These are phyloP conservation scores for Silene latifolia DNA, from an alignment of 148 eudicot genomes.

Conservation along the genomic window DNA sequence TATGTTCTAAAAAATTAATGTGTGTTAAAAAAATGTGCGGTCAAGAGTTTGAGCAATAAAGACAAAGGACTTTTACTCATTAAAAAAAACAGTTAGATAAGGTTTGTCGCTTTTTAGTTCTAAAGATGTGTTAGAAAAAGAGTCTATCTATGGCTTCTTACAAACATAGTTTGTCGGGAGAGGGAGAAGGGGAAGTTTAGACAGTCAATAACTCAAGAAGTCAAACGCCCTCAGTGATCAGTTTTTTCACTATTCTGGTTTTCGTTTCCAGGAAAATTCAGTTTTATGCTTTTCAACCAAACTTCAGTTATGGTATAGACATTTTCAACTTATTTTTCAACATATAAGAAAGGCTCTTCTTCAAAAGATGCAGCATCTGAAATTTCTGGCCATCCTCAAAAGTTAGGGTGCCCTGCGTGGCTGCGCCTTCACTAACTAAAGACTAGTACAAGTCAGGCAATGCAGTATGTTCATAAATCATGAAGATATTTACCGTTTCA, in stretches of 20 bases:
- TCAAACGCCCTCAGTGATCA: neutral
- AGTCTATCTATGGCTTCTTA: neutral
- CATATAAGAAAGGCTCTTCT: neutral
- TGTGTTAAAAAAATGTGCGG: neutral
- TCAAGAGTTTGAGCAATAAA: neutral
- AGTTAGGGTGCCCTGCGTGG: neutral
- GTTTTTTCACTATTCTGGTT: neutral
- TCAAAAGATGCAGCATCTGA: neutral
- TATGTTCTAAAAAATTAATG: neutral
- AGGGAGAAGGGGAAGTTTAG: neutral
- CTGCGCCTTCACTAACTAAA: neutral
- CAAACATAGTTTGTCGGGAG: neutral
- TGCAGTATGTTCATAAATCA: neutral
- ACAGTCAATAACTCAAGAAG: neutral
- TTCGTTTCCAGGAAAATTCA: neutral
- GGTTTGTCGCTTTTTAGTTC: neutral
- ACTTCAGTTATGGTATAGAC: neutral
- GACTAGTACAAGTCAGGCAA: neutral
- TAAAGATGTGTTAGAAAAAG: too few species aligned
- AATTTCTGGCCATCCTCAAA: neutral
- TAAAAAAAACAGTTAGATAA: too few species aligned
- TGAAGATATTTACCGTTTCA: conserved; percentile 35
- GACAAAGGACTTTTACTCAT: neutral
- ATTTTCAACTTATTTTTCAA: neutral
- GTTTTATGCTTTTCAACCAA: neutral